phyloP scores from a whole-genome alignment of 73 alveolate species.

The Paramecium bursaria region DNA sequence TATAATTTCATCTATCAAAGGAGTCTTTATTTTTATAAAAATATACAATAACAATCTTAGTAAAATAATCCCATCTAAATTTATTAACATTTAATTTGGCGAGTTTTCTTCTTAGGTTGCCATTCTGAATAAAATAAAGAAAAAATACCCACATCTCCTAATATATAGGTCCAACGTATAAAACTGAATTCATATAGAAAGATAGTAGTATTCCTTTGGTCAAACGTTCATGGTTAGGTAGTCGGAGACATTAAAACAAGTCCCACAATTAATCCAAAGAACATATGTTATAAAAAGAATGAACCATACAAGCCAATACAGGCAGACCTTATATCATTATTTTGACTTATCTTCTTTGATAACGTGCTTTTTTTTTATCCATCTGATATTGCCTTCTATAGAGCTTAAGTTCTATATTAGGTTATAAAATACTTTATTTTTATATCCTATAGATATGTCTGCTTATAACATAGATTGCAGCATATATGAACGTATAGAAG shows the following conservation, averaged over 20 bases:
- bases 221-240: constrained; percentile 17
- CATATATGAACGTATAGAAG: constrained; percentile 42
- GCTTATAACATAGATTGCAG: constrained; percentile 29
- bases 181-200: constrained; percentile 45
- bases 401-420: neutral
- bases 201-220: constrained; percentile 30
- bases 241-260: neutral
- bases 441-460: constrained; percentile 26
- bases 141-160: constrained; percentile 46
- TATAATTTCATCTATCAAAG: constrained; percentile 35
- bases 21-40: constrained; percentile 19
- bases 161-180: constrained; percentile 49
- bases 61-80: constrained; percentile 59
- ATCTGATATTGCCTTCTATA: constrained; percentile 9
- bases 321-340: constrained; percentile 32
- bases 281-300: constrained; percentile 34
- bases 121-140: constrained; percentile 25
- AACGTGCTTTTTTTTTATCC: neutral
- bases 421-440: constrained; percentile 34
- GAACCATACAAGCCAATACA: constrained; percentile 15
- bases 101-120: constrained; percentile 35
- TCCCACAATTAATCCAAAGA: neutral
- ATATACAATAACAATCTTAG: constrained; percentile 57
- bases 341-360: constrained; percentile 13
- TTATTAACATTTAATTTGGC: constrained; percentile 45